Evolutionary conservation across 805 yeast species (phyloP).

Genomic region (Yamadazyma kitorensis): DNA sequence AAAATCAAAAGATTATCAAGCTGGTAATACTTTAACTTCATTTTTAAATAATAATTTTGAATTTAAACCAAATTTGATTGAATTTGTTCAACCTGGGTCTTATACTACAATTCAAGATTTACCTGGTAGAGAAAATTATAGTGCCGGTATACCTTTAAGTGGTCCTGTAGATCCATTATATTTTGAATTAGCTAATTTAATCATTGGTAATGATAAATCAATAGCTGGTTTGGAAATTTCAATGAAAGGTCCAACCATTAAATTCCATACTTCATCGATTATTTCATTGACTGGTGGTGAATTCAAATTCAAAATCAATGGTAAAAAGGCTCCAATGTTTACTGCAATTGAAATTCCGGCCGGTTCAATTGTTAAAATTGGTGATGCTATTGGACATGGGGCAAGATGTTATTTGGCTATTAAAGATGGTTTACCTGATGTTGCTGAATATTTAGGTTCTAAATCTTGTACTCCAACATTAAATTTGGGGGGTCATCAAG

Average conservation of each 20-base stretch:
- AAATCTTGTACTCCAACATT: conserved; percentile 76
- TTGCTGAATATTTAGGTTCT: conserved; percentile 55
- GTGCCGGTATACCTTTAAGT: conserved; percentile 94
- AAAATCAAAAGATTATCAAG: conserved; percentile 73
- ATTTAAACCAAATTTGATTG: conserved; percentile 68
- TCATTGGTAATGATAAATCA: conserved; percentile 77
- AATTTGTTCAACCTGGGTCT: conserved; percentile 64
- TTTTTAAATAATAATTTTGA: conserved; percentile 49
- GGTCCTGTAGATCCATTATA: conserved; percentile 97
- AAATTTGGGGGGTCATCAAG: conserved; percentile 16
- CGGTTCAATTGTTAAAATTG: conserved; percentile 44
- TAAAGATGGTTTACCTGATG: conserved; percentile 93
- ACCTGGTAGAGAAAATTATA: conserved; percentile 88
- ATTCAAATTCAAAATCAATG: conserved; percentile 66
- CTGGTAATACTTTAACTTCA: conserved; percentile 76
- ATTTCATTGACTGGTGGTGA: conserved; percentile 87
- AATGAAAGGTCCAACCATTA: conserved; percentile 67
- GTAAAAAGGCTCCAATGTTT: conserved; percentile 68
- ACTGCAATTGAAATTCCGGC: conserved; percentile 68
- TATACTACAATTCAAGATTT: conserved; percentile 95
- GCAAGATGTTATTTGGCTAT: conserved; percentile 88
- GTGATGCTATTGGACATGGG: conserved; percentile 44
- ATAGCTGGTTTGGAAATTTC: conserved; percentile 67
- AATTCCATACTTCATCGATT: conserved; percentile 76
- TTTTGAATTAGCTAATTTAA: conserved; percentile 81